phyloP scores from a whole-genome alignment of 306 rosid species.

The Cyclanthera cordifolia region DNA sequence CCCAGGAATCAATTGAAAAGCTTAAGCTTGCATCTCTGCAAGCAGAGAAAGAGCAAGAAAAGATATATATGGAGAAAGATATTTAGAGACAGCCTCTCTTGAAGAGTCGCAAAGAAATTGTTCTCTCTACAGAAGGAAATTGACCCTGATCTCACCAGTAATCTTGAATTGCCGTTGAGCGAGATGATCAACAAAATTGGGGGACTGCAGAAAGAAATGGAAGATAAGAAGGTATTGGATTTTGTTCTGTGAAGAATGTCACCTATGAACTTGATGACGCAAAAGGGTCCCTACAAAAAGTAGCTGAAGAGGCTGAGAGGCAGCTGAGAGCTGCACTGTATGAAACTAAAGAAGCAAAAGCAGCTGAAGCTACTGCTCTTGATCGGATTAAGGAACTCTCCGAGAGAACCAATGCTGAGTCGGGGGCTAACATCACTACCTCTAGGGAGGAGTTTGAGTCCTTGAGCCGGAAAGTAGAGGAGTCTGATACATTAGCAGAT shows the following conservation, averaged over 20 bases:
- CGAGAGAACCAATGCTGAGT: constrained; percentile 67
- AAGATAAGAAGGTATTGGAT: constrained; percentile 55
- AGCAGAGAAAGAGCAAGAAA: constrained; percentile 58
- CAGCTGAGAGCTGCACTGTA: constrained; percentile 51
- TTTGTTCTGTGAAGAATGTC: constrained; percentile 54
- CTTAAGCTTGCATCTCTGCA: constrained; percentile 55
- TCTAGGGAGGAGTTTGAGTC: constrained; percentile 79
- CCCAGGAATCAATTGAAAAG: constrained; percentile 60
- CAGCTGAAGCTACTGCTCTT: constrained; percentile 65
- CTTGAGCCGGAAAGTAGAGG: constrained; percentile 71
- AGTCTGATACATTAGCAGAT: constrained; percentile 67
- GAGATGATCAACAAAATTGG: constrained; percentile 51
- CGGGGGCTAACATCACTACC: constrained; percentile 58
- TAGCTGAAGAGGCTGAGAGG: constrained; percentile 77
- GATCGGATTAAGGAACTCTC: constrained; percentile 60
- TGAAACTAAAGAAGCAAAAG: constrained; percentile 80
- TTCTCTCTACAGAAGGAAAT: constrained; percentile 40
- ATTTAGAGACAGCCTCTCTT: constrained; percentile 45
- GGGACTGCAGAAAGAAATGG: constrained; percentile 61
- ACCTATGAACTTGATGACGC: constrained; percentile 79
- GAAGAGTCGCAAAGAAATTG: constrained; percentile 54
- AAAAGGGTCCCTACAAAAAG: constrained; percentile 71
- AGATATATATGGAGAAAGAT: constrained; percentile 59
- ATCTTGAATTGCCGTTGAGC: constrained; percentile 54
- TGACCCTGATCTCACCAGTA: constrained; percentile 50